Evolutionary conservation across 805 yeast species (phyloP), one percentile per base, ranked within the genome.

Genomic region (Myxozyma nipponensis): DNA sequence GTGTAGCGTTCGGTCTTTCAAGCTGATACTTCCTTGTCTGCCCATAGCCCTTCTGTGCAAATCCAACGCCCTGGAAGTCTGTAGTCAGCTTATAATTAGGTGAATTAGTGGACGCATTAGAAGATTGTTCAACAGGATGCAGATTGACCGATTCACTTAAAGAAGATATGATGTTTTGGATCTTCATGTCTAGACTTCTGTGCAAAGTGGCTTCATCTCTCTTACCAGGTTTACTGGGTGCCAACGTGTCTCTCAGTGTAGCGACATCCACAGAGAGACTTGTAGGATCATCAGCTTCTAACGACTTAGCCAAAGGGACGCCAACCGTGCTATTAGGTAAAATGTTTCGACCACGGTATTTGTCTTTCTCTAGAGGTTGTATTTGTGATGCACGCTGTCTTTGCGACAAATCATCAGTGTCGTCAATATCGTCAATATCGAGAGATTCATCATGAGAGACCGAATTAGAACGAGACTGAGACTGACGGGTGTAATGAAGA

Each of bases 41-140:
- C 9, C 61, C 61, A 30, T 57, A 57, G 17, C 61, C 61, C n/a
- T 59, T 49, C 10, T 42, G 42, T n/a, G 39, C 35, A 25, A 47
- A 25, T 15, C 45, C 15, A 7, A 50, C 24, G 6, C 49, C 38
- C 7, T 42, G 34, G 9, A 26, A 4, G 5, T 52, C 19, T 13
- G 52, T 35, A n/a, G 41, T 44, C 10, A 47, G 51, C 21, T 44
- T 47, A 39, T 47, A 47, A 7, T 44, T 17, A 6, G 36, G 18
- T 10, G 48, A 17, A 21, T 37, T 25, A 15, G 34, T 9, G 22
- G 7, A n/a, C 19, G 44, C 19, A 10, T 44, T 17, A 21, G 46
- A 22, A 0, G 42, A 9, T 43, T 30, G 47, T 15, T 42, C 21
- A 9, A 18, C 28, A 13, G 45, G 41, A 7, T 43, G 28, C 19